Conservation (phyloP, 2,329 filamentous ascomycete species). For the Venturia carpophila region DNA sequence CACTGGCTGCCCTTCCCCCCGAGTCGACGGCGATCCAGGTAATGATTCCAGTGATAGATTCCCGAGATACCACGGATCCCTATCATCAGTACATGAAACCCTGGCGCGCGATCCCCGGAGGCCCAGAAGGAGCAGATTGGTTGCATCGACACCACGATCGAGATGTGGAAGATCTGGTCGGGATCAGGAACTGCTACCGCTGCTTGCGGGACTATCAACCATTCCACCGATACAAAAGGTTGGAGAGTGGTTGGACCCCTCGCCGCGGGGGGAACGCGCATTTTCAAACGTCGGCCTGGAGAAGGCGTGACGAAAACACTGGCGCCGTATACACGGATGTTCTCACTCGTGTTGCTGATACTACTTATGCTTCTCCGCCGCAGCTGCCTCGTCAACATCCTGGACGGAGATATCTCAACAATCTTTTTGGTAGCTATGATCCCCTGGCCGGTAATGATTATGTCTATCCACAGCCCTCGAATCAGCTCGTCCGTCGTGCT, state of each 20-base stretch:
- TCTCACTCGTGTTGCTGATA: not conserved
- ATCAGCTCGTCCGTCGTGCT: not conserved
- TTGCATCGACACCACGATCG: not conserved
- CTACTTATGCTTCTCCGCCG: not conserved
- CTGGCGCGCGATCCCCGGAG: not conserved
- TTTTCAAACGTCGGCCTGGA: not conserved
- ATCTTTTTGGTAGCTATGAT: not conserved
- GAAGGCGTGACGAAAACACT: not conserved
- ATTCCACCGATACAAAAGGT: not conserved
- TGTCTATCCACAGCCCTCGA: not conserved
- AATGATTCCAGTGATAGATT: not conserved
- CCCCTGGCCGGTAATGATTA: not conserved
- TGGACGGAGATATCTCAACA: too few relatives aligned
- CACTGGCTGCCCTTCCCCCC: not conserved
- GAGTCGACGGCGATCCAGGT: not conserved
- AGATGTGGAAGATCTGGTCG: not conserved
- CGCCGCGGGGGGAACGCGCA: not conserved
- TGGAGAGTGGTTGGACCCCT: not conserved
- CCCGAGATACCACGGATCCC: not conserved
- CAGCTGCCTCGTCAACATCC: not conserved
- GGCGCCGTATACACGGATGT: not conserved
- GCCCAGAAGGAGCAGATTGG: not conserved
- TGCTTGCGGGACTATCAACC: not conserved
- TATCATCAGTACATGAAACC: not conserved
- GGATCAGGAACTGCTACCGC: not conserved